Conservation (phyloP, 2,329 filamentous ascomycete species). For the Plenodomus tracheiphilus region DNA sequence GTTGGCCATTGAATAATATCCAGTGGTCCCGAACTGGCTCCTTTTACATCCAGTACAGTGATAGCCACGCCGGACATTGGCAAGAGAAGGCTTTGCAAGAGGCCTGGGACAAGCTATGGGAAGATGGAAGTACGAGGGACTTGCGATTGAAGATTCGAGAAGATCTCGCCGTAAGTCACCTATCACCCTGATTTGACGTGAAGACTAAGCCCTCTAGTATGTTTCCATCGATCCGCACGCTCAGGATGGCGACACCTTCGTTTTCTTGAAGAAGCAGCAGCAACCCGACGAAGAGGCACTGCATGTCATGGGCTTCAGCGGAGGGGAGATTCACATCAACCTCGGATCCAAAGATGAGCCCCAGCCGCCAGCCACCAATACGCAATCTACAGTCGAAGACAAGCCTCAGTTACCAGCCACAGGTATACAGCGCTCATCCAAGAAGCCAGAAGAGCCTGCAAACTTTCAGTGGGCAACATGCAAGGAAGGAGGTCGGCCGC, state of each 20-base stretch:
- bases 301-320: constrained; percentile 22
- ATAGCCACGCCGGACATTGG: constrained; percentile 15
- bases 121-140: not conserved
- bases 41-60: constrained; percentile 18
- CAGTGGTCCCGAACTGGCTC: constrained; percentile 29
- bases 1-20: constrained; percentile 6
- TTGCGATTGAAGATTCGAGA: constrained; percentile 2
- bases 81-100: constrained; percentile 4
- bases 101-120: constrained; percentile 27
- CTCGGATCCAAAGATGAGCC: not conserved
- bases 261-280: constrained; percentile 29
- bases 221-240: constrained; percentile 26
- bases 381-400: too few relatives aligned
- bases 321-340: constrained; percentile 16
- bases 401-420: not conserved
- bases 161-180: constrained; percentile 24
- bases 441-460: constrained; percentile 1
- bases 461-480: constrained; percentile 22
- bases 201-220: constrained; percentile 21
- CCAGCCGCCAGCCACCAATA: not conserved
- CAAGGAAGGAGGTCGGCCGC: constrained; percentile 25
- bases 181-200: not conserved
- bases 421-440: constrained; percentile 2
- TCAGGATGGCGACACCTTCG: constrained; percentile 23
- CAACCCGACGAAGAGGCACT: constrained; percentile 8